A percentile compares a stretch with the other conserved stretches of the same genome.
Evolutionary conservation across 768 basidiomycete genomes (phyloP).

Genomic region (Lactarius evosmus): DNA sequence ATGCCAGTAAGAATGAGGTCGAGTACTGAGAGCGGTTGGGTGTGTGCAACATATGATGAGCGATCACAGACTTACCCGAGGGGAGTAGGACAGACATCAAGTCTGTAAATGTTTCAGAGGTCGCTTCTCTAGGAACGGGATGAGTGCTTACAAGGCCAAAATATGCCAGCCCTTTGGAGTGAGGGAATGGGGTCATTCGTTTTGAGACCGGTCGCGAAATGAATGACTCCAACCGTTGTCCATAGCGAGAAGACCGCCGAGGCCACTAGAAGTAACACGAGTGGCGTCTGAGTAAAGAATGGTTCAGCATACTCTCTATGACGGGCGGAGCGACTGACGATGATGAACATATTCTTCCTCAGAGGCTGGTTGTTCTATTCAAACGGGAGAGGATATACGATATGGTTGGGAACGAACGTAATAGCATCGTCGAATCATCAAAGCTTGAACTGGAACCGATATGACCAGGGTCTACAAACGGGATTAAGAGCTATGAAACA

Average conservation of each 20-base stretch:
- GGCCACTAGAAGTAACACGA: slow-evolving; percentile 8
- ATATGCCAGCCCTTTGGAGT: neutral
- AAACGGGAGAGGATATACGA: neutral
- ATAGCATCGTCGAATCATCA: slow-evolving; percentile 21
- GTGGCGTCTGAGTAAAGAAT: slow-evolving; percentile 2
- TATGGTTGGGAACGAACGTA: slow-evolving; percentile 7
- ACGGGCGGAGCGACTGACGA: slow-evolving; percentile 1
- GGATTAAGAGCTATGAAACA: neutral
- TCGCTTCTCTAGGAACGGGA: neutral
- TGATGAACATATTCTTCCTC: slow-evolving; percentile 8
- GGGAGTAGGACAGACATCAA: neutral
- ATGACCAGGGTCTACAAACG: slow-evolving; percentile 5
- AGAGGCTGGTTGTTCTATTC: slow-evolving; percentile 5
- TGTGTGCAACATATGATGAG: neutral
- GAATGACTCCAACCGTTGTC: neutral
- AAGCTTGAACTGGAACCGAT: slow-evolving; percentile 10
- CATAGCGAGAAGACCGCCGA: neutral
- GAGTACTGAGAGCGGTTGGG: neutral
- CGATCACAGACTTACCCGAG: neutral
- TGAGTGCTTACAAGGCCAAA: slow-evolving; percentile 9
- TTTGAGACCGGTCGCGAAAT: too few relatives aligned
- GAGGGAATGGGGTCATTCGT: neutral
- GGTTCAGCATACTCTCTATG: neutral
- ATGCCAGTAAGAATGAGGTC: neutral
- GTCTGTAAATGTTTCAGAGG: neutral